These are phyloP conservation scores for Colletotrichum sp. DNA, from an alignment of 2,329 filamentous ascomycete genomes.

Conservation along the genomic window DNA sequence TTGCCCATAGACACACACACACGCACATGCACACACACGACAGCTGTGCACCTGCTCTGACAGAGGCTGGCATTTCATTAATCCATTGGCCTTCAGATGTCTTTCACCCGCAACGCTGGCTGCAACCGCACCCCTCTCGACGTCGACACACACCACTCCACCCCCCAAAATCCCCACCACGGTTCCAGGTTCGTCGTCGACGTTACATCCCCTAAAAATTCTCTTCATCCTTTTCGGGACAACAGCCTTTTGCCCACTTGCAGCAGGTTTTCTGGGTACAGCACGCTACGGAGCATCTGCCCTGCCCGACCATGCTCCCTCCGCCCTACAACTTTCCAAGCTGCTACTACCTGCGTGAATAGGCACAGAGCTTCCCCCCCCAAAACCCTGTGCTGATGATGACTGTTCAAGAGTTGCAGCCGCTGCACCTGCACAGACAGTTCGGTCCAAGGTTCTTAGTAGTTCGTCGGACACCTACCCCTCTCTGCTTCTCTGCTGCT, in stretches of 20 bases:
- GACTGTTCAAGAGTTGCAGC: background rate
- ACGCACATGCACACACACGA: too few species aligned
- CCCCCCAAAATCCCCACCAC: conserved; percentile 1
- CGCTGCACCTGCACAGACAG: background rate
- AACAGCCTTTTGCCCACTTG: background rate
- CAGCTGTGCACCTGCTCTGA: background rate
- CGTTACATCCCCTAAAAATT: conserved; percentile 22
- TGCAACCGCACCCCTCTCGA: background rate
- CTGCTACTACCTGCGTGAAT: background rate
- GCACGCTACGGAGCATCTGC: background rate
- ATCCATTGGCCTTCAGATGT: background rate
- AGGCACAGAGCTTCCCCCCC: background rate
- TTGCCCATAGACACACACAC: background rate
- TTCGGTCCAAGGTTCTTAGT: background rate
- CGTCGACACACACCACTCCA: background rate
- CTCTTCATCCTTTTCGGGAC: conserved; percentile 8
- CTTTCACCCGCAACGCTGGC: background rate
- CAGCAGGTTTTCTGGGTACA: background rate
- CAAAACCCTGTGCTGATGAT: background rate
- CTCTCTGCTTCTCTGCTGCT: background rate
- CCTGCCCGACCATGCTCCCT: background rate
- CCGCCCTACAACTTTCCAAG: background rate
- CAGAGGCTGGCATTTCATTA: background rate
- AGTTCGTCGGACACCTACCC: background rate
- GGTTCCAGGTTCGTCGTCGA: conserved; percentile 22